A percentile compares a stretch with the other conserved stretches of the same genome.
Evolutionary conservation across 2,329 filamentous ascomycete species (phyloP).

Genomic region (Phyllachora maydis): DNA sequence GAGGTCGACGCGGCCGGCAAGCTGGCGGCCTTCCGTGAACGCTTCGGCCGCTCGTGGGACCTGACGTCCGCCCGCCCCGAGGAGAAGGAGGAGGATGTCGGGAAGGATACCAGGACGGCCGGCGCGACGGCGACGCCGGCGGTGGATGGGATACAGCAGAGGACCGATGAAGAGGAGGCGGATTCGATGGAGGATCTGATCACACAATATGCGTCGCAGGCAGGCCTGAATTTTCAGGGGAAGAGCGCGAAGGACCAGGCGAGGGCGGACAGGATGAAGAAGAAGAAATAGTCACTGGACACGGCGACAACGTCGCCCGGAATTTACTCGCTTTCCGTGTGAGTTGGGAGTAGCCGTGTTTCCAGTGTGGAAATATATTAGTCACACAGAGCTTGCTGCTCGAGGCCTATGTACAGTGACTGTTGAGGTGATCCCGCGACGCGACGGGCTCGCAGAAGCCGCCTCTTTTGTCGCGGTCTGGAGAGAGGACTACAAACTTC

Average conservation of each 20-base stretch:
- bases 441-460: no score
- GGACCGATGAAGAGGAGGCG: slow-evolving; percentile 11
- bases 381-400: no score
- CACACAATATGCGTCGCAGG: slow-evolving; percentile 22
- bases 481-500: no score
- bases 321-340: no score
- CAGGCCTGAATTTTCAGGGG: slow-evolving; percentile 15
- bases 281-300: slow-evolving; percentile 12
- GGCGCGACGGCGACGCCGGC: slow-evolving; percentile 4
- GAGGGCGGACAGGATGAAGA: slow-evolving; percentile 13
- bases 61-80: no score
- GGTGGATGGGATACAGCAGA: no score
- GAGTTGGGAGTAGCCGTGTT: no score
- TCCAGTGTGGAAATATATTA: no score
- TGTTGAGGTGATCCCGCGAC: no score
- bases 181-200: slow-evolving; percentile 28
- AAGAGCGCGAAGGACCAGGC: slow-evolving; percentile 17
- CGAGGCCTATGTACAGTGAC: no score
- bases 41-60: slow-evolving; percentile 77
- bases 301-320: no score
- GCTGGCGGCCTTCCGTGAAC: slow-evolving; percentile 64
- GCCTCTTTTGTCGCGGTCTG: no score
- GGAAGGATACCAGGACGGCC: slow-evolving; percentile 3
- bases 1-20: slow-evolving; percentile 91
- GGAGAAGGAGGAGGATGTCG: slow-evolving; percentile 6